Base-by-base conservation (phyloP, 129 eudicot genomes). In the Calendula officinalis region DNA sequence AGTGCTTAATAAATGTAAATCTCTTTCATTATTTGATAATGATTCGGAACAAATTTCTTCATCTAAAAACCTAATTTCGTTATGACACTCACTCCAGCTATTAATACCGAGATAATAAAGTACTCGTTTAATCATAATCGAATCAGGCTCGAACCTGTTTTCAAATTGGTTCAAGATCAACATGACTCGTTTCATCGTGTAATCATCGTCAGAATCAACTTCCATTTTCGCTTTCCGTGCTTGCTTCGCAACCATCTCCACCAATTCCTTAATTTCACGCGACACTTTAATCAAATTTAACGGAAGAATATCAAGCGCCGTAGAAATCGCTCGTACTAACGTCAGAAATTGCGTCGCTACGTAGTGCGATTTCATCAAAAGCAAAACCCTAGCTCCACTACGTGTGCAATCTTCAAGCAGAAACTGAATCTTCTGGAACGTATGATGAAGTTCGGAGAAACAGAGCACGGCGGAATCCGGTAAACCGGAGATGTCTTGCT, bases 291-390 rank as follows among this genome's bases (percentile, higher is more conserved):
- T 30, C 6, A 60, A 68, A 16, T 37, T 41, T 63, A 87, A 2
- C 9, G 83, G 90, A n/a, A 91, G 76, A 40, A 91, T 82, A 61
- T 91, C 98, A 0, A 91, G 83, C 5, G 91, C 86, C 0, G 91
- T 83, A 0, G 86, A 88, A 13, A 85, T 16, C 1, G 74, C 45
- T 15, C 96, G 80, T 8, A 74, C 60, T 36, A 77, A 54, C 9
- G 65, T 67, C 62, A 56, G 64, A 44, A 87, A 87, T 47, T 80
- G 95, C 8, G 70, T 75, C 3, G 95, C 57, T 0, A 88, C 80
- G 9, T 47, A 41, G 56, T 83, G 79, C 3, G 91, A 61, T 30
- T 85, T 88, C 95, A 88, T 82, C 14, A 88, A 58, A 11, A 85
- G 52, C 77, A 76, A 83, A 15, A 72, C 63, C 45, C 79, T 74